Base-by-base conservation (phyloP, 345 rosid species). In the Pugionium cornutum region DNA sequence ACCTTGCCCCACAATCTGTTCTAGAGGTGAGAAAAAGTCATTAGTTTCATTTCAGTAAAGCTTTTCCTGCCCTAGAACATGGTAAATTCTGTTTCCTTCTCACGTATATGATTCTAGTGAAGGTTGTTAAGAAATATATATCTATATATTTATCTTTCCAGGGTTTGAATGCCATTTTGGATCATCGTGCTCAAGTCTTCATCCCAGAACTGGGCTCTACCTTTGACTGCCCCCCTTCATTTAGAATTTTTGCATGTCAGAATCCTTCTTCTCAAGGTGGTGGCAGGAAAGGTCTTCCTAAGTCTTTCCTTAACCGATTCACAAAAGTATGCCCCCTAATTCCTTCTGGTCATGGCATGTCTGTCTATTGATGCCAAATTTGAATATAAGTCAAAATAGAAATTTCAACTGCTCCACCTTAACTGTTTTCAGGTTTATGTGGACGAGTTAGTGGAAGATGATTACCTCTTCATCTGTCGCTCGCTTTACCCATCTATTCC, bases 1-100 rank as follows among this genome's bases (percentile, higher is more conserved):
- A 92, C 83, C 97, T 92, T 74, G 97, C 98, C 62, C 95, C 97
- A 26, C 98, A 92, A 73, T 92, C 98, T 55, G 98, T 92, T 71
- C 75, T 92, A 64, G 97, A 92, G 97, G 97, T 64, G 77, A 35
- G 70, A 27, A 55, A 39, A 29, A 58, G 43, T 53, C 37, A 51
- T 40, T 6, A 30, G 30, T 8, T 46, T 34, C 35, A 7, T 18
- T 46, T 62, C 34, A 26, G 48, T 47, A 55, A 28, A 51, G 32
- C 5, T 8, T 34, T 52, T 47, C 10, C 18, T 42, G 39, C 18
- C 5, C 30, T 60, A 28, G 51, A 35, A 40, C 36, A 53, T 25
- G 33, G 62, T 53, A 56, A 30, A 0, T 58, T 18, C 29, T 70
- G 40, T 9, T 54, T 5, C 48, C 61, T 58, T 48, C 26, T 40